These are phyloP conservation scores for Coemansia sp. DNA, from an alignment of 192 early-diverging fungal genomes.

Conservation along the genomic window DNA sequence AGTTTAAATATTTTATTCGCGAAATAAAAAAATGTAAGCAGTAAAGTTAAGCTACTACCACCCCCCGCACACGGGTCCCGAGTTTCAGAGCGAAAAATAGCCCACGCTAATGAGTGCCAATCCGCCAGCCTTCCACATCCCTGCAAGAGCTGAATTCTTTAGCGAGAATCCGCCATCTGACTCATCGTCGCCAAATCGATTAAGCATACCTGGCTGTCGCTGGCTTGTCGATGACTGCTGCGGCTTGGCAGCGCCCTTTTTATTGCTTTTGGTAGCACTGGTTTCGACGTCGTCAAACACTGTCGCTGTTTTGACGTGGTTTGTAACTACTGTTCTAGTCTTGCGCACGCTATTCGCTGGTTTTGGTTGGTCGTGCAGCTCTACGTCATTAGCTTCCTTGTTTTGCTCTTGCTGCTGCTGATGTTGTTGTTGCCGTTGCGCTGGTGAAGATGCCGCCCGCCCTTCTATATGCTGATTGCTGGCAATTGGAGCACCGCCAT, in stretches of 20 bases:
- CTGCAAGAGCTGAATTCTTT: not conserved
- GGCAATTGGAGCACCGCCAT: not conserved
- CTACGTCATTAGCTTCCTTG: not conserved
- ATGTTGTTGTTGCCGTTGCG: not conserved
- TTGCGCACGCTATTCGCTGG: not conserved
- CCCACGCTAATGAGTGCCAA: not conserved
- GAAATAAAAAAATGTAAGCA: slow-evolving; percentile 1
- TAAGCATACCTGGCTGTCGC: slow-evolving; percentile 10
- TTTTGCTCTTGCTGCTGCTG: not conserved
- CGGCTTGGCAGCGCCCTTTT: slow-evolving; percentile 1
- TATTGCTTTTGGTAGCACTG: not conserved
- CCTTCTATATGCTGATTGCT: not conserved
- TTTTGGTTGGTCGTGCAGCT: not conserved
- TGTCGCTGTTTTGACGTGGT: slow-evolving; percentile 7
- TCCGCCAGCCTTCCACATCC: not conserved
- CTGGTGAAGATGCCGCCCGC: not conserved
- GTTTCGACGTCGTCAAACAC: slow-evolving; percentile 7
- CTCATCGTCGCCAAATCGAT: slow-evolving; percentile 17
- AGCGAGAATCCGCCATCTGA: slow-evolving; percentile 2
- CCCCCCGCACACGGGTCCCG: not conserved
- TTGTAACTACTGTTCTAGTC: slow-evolving; percentile 3
- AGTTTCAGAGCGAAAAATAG: slow-evolving; percentile 8
- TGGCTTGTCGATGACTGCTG: not conserved
- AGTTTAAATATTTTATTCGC: not conserved
- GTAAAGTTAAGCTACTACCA: not conserved